Conservation (phyloP, 805 yeast species). For the Suhomyces pyralidae region DNA sequence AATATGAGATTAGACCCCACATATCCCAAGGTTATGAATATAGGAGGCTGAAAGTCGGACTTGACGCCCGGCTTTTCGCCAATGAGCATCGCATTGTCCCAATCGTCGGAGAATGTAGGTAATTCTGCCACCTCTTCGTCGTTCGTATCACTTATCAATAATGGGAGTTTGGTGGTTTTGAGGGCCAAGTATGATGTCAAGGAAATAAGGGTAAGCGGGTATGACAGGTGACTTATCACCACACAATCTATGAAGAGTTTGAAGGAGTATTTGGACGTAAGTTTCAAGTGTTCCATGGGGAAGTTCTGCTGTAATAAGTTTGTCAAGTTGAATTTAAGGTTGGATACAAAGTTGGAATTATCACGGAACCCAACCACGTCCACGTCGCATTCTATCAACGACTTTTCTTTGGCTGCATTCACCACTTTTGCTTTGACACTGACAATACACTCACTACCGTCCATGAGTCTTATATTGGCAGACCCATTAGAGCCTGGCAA, state of each 20-base stretch:
- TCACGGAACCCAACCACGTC: constrained; percentile 81
- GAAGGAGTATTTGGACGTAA: constrained; percentile 74
- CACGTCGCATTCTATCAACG: constrained; percentile 69
- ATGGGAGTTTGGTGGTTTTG: constrained; percentile 72
- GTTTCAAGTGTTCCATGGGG: constrained; percentile 49
- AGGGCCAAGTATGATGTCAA: constrained; percentile 80
- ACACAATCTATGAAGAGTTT: constrained; percentile 78
- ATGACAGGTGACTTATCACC: constrained; percentile 70
- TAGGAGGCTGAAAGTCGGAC: constrained; percentile 59
- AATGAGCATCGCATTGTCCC: constrained; percentile 56
- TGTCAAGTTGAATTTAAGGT: constrained; percentile 60
- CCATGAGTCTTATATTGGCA: constrained; percentile 77
- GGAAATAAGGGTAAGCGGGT: constrained; percentile 79
- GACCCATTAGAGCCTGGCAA: constrained; percentile 91
- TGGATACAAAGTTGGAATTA: constrained; percentile 65
- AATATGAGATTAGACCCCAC: constrained; percentile 66
- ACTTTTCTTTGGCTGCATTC: constrained; percentile 33
- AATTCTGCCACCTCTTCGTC: constrained; percentile 74
- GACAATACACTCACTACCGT: constrained; percentile 91
- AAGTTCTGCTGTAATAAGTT: constrained; percentile 51
- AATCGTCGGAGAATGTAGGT: constrained; percentile 89
- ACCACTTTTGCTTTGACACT: constrained; percentile 88
- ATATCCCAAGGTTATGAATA: constrained; percentile 72
- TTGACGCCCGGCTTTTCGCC: constrained; percentile 19
- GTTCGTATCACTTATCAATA: constrained; percentile 64